Evolutionary conservation across 208 protist species (phyloP), one percentile per base, ranked within the genome.

Genomic region (Angomonas deanei): DNA sequence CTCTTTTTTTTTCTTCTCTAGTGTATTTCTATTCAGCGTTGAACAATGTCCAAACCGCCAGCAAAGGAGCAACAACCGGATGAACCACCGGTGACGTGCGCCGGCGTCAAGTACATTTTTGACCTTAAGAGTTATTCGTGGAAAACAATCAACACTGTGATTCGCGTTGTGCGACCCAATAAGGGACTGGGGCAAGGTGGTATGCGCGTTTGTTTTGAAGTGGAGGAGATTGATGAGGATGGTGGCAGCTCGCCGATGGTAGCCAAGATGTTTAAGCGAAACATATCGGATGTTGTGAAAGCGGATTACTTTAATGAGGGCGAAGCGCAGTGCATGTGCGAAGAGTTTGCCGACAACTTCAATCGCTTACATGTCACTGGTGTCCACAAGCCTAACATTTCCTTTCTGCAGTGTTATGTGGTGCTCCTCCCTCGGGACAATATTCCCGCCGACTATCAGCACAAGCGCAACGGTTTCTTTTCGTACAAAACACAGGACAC

Each of bases 251-350:
- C 74, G 23, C 47, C 62, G 8, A 92, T 91, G 78, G 81, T 94
- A 48, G 87, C 84, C n/a, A 94, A 94, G 78, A 70, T 94, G 68
- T 94, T 94, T 56, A 74, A 81, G 31, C 78, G 70, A 38, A 77
- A 88, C 56, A 82, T 94, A 36, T 70, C 56, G 33, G 69, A 87
- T 36, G 82, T 91, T 2, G 74, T 90, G 6, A 81, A 94, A 68
- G 76, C 77, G 73, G 87, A 94, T 60, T 94, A 94, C 79, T 91
- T 91, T 67, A 90, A 88, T 63, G 87, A 94, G 53, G 87, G 84
- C 19, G 78, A 80, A 60, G 83, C 87, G 34, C 87, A 94, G 76
- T 94, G 87, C 70, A 85, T 94, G 73, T 88, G 84, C 65, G 84
- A 92, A 33, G 78, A 80, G 47, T 94, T 92, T 55, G 87, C 87